Evolutionary conservation across 2,329 filamentous ascomycete species (phyloP).

Genomic region (Nothopassalora personata): DNA sequence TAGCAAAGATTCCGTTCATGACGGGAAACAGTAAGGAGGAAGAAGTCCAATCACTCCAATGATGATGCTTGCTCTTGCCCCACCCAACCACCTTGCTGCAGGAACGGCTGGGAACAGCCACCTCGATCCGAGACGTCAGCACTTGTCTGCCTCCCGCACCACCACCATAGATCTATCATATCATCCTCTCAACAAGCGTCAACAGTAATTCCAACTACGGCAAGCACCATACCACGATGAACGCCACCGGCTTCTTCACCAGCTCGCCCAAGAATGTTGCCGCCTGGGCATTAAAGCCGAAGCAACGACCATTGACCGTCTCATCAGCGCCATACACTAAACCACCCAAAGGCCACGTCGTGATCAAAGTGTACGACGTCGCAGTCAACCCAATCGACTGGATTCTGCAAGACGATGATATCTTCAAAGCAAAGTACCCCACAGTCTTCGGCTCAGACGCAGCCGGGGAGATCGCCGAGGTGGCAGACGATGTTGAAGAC

Average conservation of each 20-base stretch:
- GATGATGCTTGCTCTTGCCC: not conserved
- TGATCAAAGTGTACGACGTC: conserved; percentile 37
- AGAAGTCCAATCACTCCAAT: not conserved
- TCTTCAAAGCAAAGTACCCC: conserved; percentile 33
- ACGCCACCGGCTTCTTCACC: conserved; percentile 1
- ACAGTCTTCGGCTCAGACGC: conserved; percentile 40
- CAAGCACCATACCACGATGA: not conserved
- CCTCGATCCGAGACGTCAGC: not conserved
- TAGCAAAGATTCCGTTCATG: not conserved
- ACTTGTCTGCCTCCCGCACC: not conserved
- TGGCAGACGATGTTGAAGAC: conserved; percentile 43
- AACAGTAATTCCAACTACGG: not conserved
- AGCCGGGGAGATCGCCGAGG: conserved; percentile 43
- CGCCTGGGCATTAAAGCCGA: conserved; percentile 33
- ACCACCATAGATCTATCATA: not conserved
- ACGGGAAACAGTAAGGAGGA: not conserved
- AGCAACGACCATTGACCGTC: conserved; percentile 32
- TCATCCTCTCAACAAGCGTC: not conserved
- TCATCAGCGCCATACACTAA: conserved; percentile 34
- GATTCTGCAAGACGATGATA: conserved; percentile 32
- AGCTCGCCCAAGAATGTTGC: conserved; percentile 28
- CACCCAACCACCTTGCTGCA: not conserved
- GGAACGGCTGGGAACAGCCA: not conserved
- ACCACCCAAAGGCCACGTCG: conserved; percentile 35
- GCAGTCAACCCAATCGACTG: conserved; percentile 43